Evolutionary conservation across 2,329 filamentous ascomycete species (phyloP), one percentile per base, ranked within the genome.

Genomic region (Nemania diffusa): DNA sequence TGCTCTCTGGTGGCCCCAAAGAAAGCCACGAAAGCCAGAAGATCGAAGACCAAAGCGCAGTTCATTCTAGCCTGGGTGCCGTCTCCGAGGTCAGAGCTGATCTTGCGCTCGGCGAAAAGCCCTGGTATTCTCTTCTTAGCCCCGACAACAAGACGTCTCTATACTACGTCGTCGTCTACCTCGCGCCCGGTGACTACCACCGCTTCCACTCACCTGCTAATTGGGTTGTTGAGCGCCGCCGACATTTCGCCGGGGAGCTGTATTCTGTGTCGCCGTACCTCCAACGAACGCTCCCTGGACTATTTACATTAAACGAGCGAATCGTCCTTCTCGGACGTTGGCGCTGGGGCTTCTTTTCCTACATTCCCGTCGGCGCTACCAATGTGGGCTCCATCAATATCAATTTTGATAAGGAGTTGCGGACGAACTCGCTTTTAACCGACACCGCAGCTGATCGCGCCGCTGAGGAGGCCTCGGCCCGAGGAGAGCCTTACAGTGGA

Each of bases 321-420:
- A 93, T 99, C 26, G 96, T 97, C 0, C 88, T 99, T 0, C 86
- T 99, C 1, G 96, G 96, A 20, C 88, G 94, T 65, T 99, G 96
- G 96, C 91, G 94, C 63, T 97, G 93, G 88, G 96, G 96, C 20
- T 98, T 99, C 87, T 99, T 99, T 84, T 92, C 91, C 72, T 97
- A 94, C 81, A 95, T 93, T 0, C 94, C 97, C 15, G 96, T 99
- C 37, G 96, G 96, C 69, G 96, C 96, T 7, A 99, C 96, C 24
- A 99, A 99, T 75, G 96, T 99, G 51, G 96, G 96, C 63, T 97
- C 92, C 67, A 98, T 99, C 81, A 92, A 93, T 78, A 88, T 99
- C 83, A 97, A 99, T 82, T 99, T 99, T 79, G 97, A 99, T 81
- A 86, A 90, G 67, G 96, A 99, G 81, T 84, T 99, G 68, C 91